Conservation (phyloP, 2,329 filamentous ascomycete species). For the Sarocladium kiliense region DNA sequence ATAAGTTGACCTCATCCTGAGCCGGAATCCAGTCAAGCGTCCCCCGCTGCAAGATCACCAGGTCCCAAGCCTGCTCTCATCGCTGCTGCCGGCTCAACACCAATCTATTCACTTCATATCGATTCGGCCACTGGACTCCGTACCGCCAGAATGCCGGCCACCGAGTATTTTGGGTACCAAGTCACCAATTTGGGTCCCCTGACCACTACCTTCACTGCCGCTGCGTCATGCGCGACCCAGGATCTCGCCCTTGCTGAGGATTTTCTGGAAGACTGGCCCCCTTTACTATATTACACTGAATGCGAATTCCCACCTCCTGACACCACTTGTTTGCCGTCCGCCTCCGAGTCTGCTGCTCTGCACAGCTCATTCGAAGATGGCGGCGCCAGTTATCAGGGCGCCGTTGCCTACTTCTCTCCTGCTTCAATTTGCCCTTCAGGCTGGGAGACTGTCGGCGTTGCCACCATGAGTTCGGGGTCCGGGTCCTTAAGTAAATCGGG, state of each 20-base stretch:
- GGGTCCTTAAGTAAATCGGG: background rate
- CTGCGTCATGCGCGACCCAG: slow-evolving; percentile 17
- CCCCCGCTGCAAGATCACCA: too few species aligned
- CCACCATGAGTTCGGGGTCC: background rate
- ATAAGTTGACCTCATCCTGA: background rate
- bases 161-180: slow-evolving; percentile 15
- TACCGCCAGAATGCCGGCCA: slow-evolving; percentile 21
- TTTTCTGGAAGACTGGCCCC: background rate
- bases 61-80: too few species aligned
- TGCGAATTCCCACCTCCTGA: background rate
- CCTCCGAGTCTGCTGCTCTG: background rate
- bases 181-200: slow-evolving; percentile 25
- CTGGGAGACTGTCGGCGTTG: background rate
- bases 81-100: too few species aligned
- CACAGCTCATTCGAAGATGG: background rate
- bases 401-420: background rate
- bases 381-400: background rate
- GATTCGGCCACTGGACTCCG: too few species aligned
- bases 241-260: slow-evolving; percentile 8
- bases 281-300: slow-evolving; percentile 11
- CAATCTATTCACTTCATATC: too few species aligned
- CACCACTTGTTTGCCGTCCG: background rate
- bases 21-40: background rate
- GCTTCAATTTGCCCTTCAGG: slow-evolving; percentile 1
- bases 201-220: slow-evolving; percentile 23